Conservation (phyloP, 352 stramenopile genomes). For the Phytopythium aichiense region DNA sequence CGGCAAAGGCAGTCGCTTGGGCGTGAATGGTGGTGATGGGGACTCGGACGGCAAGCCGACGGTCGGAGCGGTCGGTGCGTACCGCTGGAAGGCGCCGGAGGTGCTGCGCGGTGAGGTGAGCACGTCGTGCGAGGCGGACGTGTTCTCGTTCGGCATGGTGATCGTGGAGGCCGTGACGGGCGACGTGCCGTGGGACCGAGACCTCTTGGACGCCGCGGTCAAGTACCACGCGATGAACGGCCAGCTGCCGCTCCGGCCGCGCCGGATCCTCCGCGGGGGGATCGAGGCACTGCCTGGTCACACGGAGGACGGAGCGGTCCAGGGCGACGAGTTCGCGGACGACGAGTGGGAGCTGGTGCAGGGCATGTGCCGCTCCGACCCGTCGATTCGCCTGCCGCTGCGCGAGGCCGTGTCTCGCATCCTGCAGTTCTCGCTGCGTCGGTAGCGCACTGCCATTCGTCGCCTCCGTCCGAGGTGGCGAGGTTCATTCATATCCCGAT, state of each 20-base stretch:
- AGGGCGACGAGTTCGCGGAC: conserved; percentile 10
- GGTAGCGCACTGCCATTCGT: neutral
- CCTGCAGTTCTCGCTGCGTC: neutral
- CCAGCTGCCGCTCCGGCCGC: conserved; percentile 13
- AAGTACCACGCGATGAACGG: conserved; percentile 13
- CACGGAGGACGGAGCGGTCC: neutral
- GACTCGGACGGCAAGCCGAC: neutral
- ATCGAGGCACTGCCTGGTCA: neutral
- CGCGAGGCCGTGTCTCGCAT: conserved; percentile 10
- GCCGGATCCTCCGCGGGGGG: neutral
- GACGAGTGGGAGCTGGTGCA: conserved; percentile 24
- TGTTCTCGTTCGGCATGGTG: conserved; percentile 6
- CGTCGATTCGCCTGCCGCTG: conserved; percentile 16
- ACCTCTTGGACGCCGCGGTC: neutral
- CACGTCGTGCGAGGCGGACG: neutral
- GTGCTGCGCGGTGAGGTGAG: neutral
- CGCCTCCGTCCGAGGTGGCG: too few relatives aligned
- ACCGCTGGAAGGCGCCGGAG: conserved; percentile 7
- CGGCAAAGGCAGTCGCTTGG: neutral
- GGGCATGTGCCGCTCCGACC: conserved; percentile 20
- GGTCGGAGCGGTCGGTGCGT: neutral
- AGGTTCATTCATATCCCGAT: too few relatives aligned
- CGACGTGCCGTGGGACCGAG: neutral
- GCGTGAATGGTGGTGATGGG: neutral
- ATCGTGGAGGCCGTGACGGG: conserved; percentile 3